Conservation (phyloP, 1,139 yeast species). For the Kurtzmaniella quercitrusa region DNA sequence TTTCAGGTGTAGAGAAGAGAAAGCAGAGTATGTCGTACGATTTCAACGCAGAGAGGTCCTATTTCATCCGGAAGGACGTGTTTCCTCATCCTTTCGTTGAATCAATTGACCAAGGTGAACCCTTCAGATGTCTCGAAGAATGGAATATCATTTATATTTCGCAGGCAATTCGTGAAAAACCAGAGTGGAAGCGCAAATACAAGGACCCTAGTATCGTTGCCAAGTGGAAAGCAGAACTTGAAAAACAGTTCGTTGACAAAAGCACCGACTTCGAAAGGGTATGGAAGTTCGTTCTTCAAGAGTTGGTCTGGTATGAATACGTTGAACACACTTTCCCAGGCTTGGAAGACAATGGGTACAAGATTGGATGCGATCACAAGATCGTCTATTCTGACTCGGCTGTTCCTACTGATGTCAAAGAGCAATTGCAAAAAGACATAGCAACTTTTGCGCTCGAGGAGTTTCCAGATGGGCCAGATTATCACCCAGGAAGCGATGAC, state of each 20-base stretch:
- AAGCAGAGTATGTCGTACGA: background rate
- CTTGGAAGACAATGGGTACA: slow-evolving; percentile 10
- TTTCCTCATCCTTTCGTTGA: background rate
- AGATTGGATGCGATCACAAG: slow-evolving; percentile 9
- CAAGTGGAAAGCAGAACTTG: slow-evolving; percentile 31
- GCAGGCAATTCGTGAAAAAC: slow-evolving; percentile 22
- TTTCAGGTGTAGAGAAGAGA: no score
- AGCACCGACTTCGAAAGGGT: slow-evolving; percentile 24
- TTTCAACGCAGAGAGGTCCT: background rate
- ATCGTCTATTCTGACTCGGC: slow-evolving; percentile 11
- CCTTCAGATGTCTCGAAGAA: slow-evolving; percentile 18
- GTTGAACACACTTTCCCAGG: slow-evolving; percentile 11
- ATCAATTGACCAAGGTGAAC: background rate
- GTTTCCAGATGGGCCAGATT: slow-evolving; percentile 16
- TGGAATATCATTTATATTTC: slow-evolving; percentile 21
- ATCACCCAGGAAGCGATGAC: slow-evolving; percentile 26
- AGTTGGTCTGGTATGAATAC: slow-evolving; percentile 25
- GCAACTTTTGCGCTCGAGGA: slow-evolving; percentile 6
- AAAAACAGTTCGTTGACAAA: slow-evolving; percentile 12
- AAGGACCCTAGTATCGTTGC: slow-evolving; percentile 19
- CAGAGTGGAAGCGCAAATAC: slow-evolving; percentile 30
- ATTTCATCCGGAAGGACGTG: background rate
- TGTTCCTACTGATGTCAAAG: slow-evolving; percentile 1
- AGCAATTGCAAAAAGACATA: background rate
- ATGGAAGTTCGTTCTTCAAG: slow-evolving; percentile 21